A percentile compares a stretch with the other conserved stretches of the same genome.
These are phyloP conservation scores for Fusarium sp. DNA, from an alignment of 2,329 filamentous ascomycete genomes.

Conservation along the genomic window DNA sequence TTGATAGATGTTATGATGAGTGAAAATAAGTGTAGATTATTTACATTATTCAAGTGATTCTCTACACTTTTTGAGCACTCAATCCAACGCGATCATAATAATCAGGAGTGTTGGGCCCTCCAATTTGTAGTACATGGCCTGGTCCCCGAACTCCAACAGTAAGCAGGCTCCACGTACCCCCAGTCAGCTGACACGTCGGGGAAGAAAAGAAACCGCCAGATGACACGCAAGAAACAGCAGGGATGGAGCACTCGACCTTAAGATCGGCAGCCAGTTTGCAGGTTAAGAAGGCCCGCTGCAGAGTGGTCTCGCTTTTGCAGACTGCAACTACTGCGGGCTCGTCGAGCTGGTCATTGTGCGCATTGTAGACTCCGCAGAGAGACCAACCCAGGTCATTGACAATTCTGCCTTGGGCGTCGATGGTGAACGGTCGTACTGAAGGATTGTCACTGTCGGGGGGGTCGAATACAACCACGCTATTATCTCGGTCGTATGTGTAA, in stretches of 20 bases:
- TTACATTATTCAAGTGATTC: too few species aligned
- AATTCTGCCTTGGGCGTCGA: not conserved
- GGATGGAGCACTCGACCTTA: not conserved
- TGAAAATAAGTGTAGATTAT: too few species aligned
- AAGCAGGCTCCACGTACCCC: too few species aligned
- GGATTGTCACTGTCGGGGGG: not conserved
- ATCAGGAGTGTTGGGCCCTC: too few species aligned
- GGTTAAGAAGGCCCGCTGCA: not conserved
- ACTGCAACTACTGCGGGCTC: not conserved
- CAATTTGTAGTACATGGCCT: too few species aligned
- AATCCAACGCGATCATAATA: too few species aligned
- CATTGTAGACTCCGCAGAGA: not conserved
- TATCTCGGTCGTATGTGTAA: not conserved
- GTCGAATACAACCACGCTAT: not conserved
- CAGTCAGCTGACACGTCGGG: too few species aligned
- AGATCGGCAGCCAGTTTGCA: not conserved
- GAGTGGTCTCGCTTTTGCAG: not conserved
- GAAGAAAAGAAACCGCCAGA: too few species aligned
- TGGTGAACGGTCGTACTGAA: not conserved
- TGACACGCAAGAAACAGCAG: not conserved
- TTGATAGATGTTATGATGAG: too few species aligned
- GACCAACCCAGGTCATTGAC: not conserved
- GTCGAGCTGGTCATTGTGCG: rapidly evolving
- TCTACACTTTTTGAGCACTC: too few species aligned
- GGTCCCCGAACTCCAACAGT: too few species aligned